Base-by-base conservation (phyloP, 352 stramenopile species). In the Pythium aquatile region DNA sequence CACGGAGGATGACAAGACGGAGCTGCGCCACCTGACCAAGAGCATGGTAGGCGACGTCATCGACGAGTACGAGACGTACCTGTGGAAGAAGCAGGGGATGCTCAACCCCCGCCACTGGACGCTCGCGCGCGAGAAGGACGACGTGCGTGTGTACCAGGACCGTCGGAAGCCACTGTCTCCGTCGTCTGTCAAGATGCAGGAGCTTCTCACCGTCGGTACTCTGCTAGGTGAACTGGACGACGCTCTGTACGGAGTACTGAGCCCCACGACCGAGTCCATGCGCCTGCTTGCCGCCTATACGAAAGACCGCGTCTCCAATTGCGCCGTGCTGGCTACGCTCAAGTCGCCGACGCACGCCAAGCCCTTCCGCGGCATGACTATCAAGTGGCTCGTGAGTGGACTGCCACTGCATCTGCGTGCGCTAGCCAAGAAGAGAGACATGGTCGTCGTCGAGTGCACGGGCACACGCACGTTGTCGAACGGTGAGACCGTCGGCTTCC, bases 341-440 rank as follows among this genome's bases (percentile, higher is more conserved):
- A 59, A 66, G 13, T 59, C 39, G 8, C 82, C 82, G 16, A 82
- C 77, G 1, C 62, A 65, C 1, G 16, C 28, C 7, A 73, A 87
- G 33, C 78, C 82, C 24, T 89, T 91, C 58, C 77, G 68, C 16
- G 75, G 70, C 17, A 62, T 87, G 24, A 79, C 63, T 9, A 66
- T 91, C 61, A 87, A 89, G 62, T 91, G 79, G 82, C 32, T 87
- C 28, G 81, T 87, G 53, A 73, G 71, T 6, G 71, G 65, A 28
- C 74, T 71, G 48, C 66, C 78, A 26, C 54, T 86, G 20, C 76
- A 83, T 42, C 44, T 83, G 1, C 74, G 77, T 48, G 68, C 66
- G 14, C 61, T 87, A 32, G 20, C 53, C 29, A 76, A 78, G 56
- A 84, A 83, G 33, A 76, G 79, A n/a, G 83, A 91, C 65, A 66